Evolutionary conservation across 768 basidiomycete genomes (phyloP).

Genomic region (Russula brevipes): DNA sequence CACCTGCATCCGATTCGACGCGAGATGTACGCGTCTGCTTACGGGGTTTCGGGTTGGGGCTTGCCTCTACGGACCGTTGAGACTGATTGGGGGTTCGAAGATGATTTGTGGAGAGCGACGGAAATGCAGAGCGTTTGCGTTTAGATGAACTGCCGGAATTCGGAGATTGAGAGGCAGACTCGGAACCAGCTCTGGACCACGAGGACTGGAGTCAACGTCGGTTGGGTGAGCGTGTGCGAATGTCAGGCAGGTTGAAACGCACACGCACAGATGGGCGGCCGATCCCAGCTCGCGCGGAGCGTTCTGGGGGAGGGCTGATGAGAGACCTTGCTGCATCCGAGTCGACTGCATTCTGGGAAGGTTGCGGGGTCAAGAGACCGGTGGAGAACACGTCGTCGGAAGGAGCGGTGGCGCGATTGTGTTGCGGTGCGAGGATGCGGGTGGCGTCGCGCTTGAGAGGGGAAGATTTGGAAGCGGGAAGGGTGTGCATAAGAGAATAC

Average conservation of each 20-base stretch:
- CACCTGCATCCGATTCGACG: background rate
- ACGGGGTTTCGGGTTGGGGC: slow-evolving; percentile 59
- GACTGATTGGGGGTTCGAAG: slow-evolving; percentile 14
- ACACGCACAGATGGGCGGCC: slow-evolving; percentile 17
- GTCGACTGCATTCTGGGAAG: slow-evolving; percentile 12
- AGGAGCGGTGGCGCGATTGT: background rate
- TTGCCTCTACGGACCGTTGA: slow-evolving; percentile 35
- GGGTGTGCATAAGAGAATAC: slow-evolving; percentile 6
- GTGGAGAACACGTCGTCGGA: slow-evolving; percentile 12
- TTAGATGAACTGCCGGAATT: slow-evolving; percentile 28
- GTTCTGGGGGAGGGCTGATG: slow-evolving; percentile 25
- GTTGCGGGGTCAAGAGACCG: slow-evolving; percentile 21
- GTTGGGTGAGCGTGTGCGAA: background rate
- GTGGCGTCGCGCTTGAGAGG: slow-evolving; percentile 8
- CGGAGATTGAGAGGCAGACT: slow-evolving; percentile 15
- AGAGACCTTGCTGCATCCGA: slow-evolving; percentile 23
- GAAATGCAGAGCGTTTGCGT: slow-evolving; percentile 37
- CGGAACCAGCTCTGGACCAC: slow-evolving; percentile 24
- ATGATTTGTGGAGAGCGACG: slow-evolving; percentile 17
- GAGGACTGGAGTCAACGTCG: slow-evolving; percentile 16
- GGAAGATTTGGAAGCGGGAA: slow-evolving; percentile 20
- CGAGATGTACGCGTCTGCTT: slow-evolving; percentile 35
- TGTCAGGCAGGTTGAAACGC: slow-evolving; percentile 20
- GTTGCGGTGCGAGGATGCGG: slow-evolving; percentile 18
- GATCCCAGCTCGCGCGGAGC: background rate